These are phyloP conservation scores for Ramaria sp. DNA, from an alignment of 768 basidiomycete genomes.

Conservation along the genomic window DNA sequence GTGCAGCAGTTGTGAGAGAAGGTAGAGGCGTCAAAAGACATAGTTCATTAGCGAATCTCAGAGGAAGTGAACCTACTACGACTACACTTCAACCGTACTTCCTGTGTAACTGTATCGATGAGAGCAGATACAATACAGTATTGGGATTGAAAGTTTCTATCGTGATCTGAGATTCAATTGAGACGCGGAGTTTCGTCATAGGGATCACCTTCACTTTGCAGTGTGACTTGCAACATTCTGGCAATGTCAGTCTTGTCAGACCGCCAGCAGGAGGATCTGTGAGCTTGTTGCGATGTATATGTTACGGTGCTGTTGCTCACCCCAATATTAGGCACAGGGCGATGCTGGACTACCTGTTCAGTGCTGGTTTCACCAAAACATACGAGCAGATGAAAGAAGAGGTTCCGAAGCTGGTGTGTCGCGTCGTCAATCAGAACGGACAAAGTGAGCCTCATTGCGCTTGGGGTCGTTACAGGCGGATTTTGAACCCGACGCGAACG, in stretches of 20 bases:
- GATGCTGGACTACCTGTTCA: constrained; percentile 60
- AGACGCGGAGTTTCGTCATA: no score
- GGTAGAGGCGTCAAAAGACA: no score
- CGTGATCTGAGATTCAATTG: no score
- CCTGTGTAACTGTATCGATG: no score
- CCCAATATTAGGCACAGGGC: constrained; percentile 50
- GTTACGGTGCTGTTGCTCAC: background rate
- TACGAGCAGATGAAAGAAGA: constrained; percentile 39
- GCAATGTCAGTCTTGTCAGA: constrained; percentile 5
- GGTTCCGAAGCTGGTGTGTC: background rate
- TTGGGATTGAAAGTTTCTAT: no score
- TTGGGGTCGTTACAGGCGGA: constrained; percentile 26
- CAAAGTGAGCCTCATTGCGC: constrained; percentile 9
- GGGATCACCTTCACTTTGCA: no score
- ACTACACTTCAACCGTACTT: no score
- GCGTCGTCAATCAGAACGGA: constrained; percentile 15
- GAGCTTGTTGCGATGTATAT: background rate
- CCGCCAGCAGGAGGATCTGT: constrained; percentile 5
- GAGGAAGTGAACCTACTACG: no score
- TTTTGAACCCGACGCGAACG: constrained; percentile 76
- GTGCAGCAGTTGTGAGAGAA: no score
- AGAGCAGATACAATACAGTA: no score
- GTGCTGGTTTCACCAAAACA: constrained; percentile 36
- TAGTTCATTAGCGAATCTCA: no score
- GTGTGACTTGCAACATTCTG: no score